Conservation (phyloP, 164 flowering plant genomes). For the Vitis rotundifolia region DNA sequence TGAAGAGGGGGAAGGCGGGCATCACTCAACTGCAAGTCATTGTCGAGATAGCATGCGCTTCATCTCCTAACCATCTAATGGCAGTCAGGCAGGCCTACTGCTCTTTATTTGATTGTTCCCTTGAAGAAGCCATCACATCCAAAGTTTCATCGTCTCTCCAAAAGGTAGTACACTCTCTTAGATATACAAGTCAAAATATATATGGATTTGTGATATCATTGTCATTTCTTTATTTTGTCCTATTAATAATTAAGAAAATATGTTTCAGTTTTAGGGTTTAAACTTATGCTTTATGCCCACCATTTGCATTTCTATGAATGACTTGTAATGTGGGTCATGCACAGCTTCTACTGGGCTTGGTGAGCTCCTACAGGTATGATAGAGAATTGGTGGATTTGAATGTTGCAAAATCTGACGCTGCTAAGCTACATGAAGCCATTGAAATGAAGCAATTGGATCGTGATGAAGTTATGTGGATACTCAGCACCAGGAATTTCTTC, state of each 20-base stretch:
- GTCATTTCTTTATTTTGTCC: too few relatives aligned
- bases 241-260: too few relatives aligned
- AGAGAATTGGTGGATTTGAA: conserved; percentile 47
- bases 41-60: conserved; percentile 46
- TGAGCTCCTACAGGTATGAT: conserved; percentile 72
- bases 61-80: conserved; percentile 66
- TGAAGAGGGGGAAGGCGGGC: conserved; percentile 25
- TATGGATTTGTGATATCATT: too few relatives aligned
- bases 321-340: neutral
- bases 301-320: too few relatives aligned
- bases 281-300: too few relatives aligned
- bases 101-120: conserved; percentile 51
- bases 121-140: conserved; percentile 67
- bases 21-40: too few relatives aligned
- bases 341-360: conserved; percentile 66
- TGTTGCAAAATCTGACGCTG: conserved; percentile 41
- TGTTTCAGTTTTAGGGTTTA: too few relatives aligned
- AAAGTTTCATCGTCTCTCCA: conserved; percentile 35
- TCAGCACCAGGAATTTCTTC: conserved; percentile 55
- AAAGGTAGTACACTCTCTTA: conserved; percentile 32
- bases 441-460: conserved; percentile 44
- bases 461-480: conserved; percentile 51
- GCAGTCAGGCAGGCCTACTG: conserved; percentile 72
- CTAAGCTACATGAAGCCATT: conserved; percentile 48
- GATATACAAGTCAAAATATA: too few relatives aligned